Conservation (phyloP, 768 basidiomycete genomes). For the Strobilomyces confusus region DNA sequence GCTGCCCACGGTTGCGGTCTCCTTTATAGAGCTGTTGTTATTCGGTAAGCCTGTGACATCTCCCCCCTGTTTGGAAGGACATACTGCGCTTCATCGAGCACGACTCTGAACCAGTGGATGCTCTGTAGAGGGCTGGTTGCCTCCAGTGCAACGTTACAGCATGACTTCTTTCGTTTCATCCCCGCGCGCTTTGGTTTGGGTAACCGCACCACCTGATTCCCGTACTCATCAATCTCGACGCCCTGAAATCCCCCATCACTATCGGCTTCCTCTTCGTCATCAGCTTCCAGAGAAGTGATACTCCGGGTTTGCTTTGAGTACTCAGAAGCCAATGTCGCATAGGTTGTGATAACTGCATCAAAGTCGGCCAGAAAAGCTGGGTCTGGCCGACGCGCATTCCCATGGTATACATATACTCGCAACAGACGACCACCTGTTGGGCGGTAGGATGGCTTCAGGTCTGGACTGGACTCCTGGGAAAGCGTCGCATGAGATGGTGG, state of each 20-base stretch:
- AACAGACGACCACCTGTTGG: constrained; percentile 49
- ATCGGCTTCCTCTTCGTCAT: constrained; percentile 63
- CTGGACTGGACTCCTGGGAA: constrained; percentile 22
- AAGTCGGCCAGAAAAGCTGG: constrained; percentile 87
- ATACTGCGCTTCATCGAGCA: constrained; percentile 93
- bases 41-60: not conserved
- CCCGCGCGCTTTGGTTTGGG: constrained; percentile 66
- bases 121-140: constrained; percentile 82
- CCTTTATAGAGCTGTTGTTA: constrained; percentile 83
- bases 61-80: constrained; percentile 31
- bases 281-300: constrained; percentile 51
- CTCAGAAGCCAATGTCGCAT: constrained; percentile 92
- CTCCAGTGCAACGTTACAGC: constrained; percentile 39
- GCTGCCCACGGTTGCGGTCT: constrained; percentile 89
- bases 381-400: constrained; percentile 81
- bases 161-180: constrained; percentile 60
- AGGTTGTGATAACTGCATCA: constrained; percentile 97
- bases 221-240: constrained; percentile 64
- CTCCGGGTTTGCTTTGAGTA: constrained; percentile 85
- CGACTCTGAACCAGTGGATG: constrained; percentile 94
- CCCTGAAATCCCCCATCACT: constrained; percentile 62
- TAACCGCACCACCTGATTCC: constrained; percentile 55
- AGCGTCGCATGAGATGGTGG: constrained; percentile 35
- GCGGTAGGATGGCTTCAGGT: constrained; percentile 31
- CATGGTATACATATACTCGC: constrained; percentile 96